Evolutionary conservation across 192 early-diverging fungal species (phyloP), one percentile per base, ranked within the genome.

Genomic region (Entomortierella parvispora): DNA sequence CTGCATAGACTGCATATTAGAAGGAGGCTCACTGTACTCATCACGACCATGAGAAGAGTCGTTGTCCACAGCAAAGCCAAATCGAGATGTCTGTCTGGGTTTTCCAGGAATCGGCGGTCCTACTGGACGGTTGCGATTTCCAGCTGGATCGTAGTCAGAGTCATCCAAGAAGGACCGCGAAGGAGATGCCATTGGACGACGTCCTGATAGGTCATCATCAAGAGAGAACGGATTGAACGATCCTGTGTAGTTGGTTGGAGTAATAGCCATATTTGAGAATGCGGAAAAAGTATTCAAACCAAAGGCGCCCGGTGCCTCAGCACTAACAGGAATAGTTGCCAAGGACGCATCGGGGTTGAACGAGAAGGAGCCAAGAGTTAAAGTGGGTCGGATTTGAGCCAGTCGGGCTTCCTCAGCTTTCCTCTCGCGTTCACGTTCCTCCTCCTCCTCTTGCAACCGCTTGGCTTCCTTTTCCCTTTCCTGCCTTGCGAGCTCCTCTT

Each of bases 1-100:
- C 9, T 85, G 78, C 71, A 87, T 83, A n/a, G 80, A 82, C 33
- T 84, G 81, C 69, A 81, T 74, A 25, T 68, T 71, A 20, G 61
- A 15, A 10, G 74, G 60, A 12, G 76, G 62, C 26, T 76, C 64
- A 12, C 43, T 22, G 22, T 44, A 43, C 46, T 32, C 62, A 2
- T 72, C 80, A 2, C 55, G 53, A 17, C 62, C 54, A 70, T 31
- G 29, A n/a, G 79, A 59, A 17, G 63, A 58, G 15, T 63, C 51
- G 32, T 46, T 62, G 14, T 80, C 83, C 46, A 65, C 71, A 5
- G 83, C 83, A 52, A 84, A 84, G 15, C 71, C 83, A 44, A 84
- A 84, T 5, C 83, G 80, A 45, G 83, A 84, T 4, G 80, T 56
- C 20, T 82, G 76, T 23, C 83, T 58, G 53, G 83, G 78, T 23